Percentiles rank a stretch among this genome's conserved stretches.
These are phyloP conservation scores for Pleurozium schreberi DNA, from an alignment of 225 moss, liverwort and hornwort genomes.

Conservation along the genomic window DNA sequence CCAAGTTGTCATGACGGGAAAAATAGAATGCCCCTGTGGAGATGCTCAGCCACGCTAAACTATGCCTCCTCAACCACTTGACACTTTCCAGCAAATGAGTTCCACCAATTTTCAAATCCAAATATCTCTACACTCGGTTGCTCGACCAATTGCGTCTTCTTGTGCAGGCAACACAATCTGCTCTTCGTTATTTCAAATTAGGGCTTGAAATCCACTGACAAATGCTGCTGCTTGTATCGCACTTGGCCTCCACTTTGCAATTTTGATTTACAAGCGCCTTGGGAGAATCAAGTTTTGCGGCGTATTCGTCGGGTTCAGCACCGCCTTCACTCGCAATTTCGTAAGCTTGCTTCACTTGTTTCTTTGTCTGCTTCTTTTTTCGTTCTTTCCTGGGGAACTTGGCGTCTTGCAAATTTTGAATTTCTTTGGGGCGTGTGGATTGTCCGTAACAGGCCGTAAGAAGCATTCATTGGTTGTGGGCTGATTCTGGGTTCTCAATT, in stretches of 20 bases:
- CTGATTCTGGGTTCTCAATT: not conserved
- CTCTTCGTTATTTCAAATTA: not conserved
- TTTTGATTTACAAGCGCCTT: not conserved
- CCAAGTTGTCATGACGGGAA: accelerated
- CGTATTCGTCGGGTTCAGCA: not conserved
- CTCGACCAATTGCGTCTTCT: not conserved
- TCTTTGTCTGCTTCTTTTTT: not conserved
- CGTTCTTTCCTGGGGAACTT: not conserved
- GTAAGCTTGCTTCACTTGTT: not conserved
- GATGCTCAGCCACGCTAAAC: not conserved
- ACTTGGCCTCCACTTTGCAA: not conserved
- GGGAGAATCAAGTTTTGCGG: not conserved
- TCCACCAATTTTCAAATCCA: not conserved
- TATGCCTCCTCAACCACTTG: not conserved
- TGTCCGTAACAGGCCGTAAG: not conserved
- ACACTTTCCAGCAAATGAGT: not conserved
- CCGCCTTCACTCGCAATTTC: not conserved
- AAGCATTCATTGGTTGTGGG: not conserved
- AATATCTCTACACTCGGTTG: not conserved
- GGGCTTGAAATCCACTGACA: not conserved
- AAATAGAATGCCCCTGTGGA: not conserved
- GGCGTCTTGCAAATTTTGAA: not conserved
- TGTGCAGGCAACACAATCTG: not conserved
- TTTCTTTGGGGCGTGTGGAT: not conserved
- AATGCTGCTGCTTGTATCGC: not conserved